Percentiles rank a stretch among this genome's conserved stretches.
Conservation (phyloP, 2,329 filamentous ascomycete species). For the Ploettnerulaceae sp. region DNA sequence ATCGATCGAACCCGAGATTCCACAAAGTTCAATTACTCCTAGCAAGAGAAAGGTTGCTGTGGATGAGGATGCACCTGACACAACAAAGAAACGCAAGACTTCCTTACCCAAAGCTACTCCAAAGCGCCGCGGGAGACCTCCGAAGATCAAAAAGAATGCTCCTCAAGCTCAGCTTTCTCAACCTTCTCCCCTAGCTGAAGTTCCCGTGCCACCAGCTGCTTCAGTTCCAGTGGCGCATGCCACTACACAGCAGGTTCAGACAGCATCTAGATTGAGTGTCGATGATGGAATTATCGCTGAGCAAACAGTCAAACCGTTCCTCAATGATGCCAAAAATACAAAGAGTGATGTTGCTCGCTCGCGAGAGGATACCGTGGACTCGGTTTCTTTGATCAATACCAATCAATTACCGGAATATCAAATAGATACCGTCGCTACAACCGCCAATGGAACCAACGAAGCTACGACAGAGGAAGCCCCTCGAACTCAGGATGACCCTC, state of each 20-base stretch:
- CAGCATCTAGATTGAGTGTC: too few relatives aligned
- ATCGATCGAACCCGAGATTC: not conserved
- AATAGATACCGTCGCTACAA: too few relatives aligned
- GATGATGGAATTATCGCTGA: too few relatives aligned
- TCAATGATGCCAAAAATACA: too few relatives aligned
- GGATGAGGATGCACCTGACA: not conserved
- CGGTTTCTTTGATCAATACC: not conserved
- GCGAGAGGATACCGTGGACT: not conserved
- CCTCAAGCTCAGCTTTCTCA: not conserved
- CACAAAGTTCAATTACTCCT: not conserved
- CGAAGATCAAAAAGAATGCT: not conserved
- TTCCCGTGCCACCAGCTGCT: not conserved
- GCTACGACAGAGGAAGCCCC: not conserved
- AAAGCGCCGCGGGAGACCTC: constrained; percentile 5
- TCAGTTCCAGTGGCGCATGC: too few relatives aligned
- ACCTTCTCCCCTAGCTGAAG: not conserved
- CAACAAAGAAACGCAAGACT: not conserved
- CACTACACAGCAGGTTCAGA: too few relatives aligned
- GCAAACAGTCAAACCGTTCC: too few relatives aligned
- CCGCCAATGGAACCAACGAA: not conserved
- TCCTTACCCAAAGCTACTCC: not conserved
- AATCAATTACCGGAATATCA: not conserved
- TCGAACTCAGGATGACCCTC: not conserved
- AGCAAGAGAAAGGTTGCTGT: not conserved
- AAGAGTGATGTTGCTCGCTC: not conserved